Conservation (phyloP, 495 filamentous ascomycete species). For the Neurospora pannonica region DNA sequence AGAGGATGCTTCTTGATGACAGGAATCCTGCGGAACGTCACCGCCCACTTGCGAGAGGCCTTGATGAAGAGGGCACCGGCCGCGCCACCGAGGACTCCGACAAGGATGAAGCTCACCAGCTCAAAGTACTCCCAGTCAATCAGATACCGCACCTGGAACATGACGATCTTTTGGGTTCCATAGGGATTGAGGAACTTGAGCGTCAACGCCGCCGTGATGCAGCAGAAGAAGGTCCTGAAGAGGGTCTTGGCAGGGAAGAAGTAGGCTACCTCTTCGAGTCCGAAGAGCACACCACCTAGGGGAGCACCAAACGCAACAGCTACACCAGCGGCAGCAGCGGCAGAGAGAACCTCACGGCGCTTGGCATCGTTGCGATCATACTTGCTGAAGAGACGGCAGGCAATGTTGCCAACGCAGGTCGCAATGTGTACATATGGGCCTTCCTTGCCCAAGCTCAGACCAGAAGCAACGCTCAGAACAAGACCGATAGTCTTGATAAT, state of each 20-base stretch:
- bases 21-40: slow-evolving; percentile 72
- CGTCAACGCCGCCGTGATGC: slow-evolving; percentile 82
- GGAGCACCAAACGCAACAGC: slow-evolving; percentile 93
- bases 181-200: slow-evolving; percentile 95
- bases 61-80: slow-evolving; percentile 93
- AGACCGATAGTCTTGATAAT: slow-evolving; percentile 77
- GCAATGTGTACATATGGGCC: slow-evolving; percentile 97
- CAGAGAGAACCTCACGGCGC: slow-evolving; percentile 83
- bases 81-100: slow-evolving; percentile 77
- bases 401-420: slow-evolving; percentile 91
- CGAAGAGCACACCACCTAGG: slow-evolving; percentile 87
- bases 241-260: slow-evolving; percentile 98
- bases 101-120: slow-evolving; percentile 70
- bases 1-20: slow-evolving; percentile 76
- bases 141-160: slow-evolving; percentile 90
- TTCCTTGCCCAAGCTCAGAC: slow-evolving; percentile 90
- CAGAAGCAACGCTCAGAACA: slow-evolving; percentile 83
- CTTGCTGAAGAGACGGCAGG: slow-evolving; percentile 83
- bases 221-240: slow-evolving; percentile 97
- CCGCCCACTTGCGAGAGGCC: slow-evolving; percentile 80
- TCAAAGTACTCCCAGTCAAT: slow-evolving; percentile 94
- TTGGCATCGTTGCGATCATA: slow-evolving; percentile 88
- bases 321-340: slow-evolving; percentile 85
- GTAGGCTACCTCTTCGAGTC: slow-evolving; percentile 89
- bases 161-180: slow-evolving; percentile 89